These are phyloP conservation scores for Quercus phellos DNA, from an alignment of 331 rosid species.

Conservation along the genomic window DNA sequence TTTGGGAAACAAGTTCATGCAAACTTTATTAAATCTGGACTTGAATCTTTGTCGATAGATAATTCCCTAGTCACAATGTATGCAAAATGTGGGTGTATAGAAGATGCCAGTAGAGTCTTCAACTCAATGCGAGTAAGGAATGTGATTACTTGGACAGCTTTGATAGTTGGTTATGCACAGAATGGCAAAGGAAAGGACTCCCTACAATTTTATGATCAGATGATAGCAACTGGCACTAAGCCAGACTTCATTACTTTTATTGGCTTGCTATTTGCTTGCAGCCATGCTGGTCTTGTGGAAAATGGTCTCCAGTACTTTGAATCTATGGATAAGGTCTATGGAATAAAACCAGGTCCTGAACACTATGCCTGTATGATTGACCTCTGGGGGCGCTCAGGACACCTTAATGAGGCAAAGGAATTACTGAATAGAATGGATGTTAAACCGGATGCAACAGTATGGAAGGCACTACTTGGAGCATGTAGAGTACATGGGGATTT, in stretches of 20 bases:
- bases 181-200: slow-evolving; percentile 77
- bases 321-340: slow-evolving; percentile 52
- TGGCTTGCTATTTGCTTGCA: slow-evolving; percentile 79
- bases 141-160: slow-evolving; percentile 77
- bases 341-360: slow-evolving; percentile 63
- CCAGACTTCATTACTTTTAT: slow-evolving; percentile 78
- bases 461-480: slow-evolving; percentile 80
- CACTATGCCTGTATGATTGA: slow-evolving; percentile 84
- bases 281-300: slow-evolving; percentile 77
- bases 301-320: slow-evolving; percentile 48
- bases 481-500: slow-evolving; percentile 69
- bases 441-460: slow-evolving; percentile 67
- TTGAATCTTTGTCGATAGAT: slow-evolving; percentile 44
- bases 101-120: slow-evolving; percentile 57
- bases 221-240: slow-evolving; percentile 56
- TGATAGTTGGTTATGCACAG: slow-evolving; percentile 78
- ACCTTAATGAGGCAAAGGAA: slow-evolving; percentile 49
- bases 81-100: slow-evolving; percentile 75
- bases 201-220: slow-evolving; percentile 52
- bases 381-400: slow-evolving; percentile 67
- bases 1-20: slow-evolving; percentile 77
- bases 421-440: slow-evolving; percentile 53
- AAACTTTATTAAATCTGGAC: slow-evolving; percentile 55
- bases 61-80: slow-evolving; percentile 82
- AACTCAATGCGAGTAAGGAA: slow-evolving; percentile 46